These are phyloP conservation scores for Aspergillus nanangensis DNA, from an alignment of 495 filamentous ascomycete species.

Conservation along the genomic window DNA sequence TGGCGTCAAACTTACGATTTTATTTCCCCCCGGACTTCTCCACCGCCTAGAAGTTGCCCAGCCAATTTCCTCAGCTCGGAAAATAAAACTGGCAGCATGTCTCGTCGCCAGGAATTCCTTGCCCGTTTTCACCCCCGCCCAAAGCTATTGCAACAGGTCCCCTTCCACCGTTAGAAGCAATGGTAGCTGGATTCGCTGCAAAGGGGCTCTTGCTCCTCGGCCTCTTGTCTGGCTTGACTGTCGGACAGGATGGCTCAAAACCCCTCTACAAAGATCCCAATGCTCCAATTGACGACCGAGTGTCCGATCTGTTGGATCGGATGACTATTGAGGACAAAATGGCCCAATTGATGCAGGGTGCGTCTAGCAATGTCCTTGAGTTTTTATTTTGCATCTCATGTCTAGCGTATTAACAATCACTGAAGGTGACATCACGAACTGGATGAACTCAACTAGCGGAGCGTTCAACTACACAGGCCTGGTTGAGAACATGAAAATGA, in stretches of 20 bases:
- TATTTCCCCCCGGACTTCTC: neutral
- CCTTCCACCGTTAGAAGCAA: no score
- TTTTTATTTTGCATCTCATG: neutral
- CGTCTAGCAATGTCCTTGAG: neutral
- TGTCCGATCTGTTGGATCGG: slow-evolving; percentile 57
- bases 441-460: slow-evolving; percentile 56
- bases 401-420: neutral
- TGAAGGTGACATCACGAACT: slow-evolving; percentile 61
- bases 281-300: slow-evolving; percentile 54
- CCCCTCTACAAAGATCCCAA: slow-evolving; percentile 58
- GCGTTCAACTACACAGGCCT: slow-evolving; percentile 61
- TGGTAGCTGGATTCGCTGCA: slow-evolving; percentile 22
- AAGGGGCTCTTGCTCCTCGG: slow-evolving; percentile 28
- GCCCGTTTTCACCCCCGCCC: no score
- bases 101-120: neutral
- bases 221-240: slow-evolving; percentile 18
- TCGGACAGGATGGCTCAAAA: slow-evolving; percentile 12
- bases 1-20: neutral
- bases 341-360: slow-evolving; percentile 60
- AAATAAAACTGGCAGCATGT: neutral
- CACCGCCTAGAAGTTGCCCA: neutral
- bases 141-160: no score
- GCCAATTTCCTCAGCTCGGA: no score
- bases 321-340: slow-evolving; percentile 72
- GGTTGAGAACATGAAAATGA: slow-evolving; percentile 56